Base-by-base conservation (phyloP, 108 stramenopile species). In the Seminavis robusta region DNA sequence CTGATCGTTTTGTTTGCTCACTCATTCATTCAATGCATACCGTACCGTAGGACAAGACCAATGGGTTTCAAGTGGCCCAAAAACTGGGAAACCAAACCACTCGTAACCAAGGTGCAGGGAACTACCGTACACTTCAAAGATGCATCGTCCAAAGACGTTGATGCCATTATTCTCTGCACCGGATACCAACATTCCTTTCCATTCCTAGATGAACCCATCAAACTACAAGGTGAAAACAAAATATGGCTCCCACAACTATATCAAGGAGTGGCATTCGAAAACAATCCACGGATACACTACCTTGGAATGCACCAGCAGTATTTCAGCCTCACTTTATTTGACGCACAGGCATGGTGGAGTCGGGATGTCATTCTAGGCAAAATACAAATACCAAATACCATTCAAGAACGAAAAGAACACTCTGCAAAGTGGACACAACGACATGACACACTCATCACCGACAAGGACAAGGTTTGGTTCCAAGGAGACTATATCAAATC, bases 261-360 rank as follows among this genome's bases (percentile, higher is more conserved):
- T 29, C 26, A 42, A 29, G 59, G 59, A 8, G 41, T 60, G 31
- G 44, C 30, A 15, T 60, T 23, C 15, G n/a, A 47, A 7, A 19
- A 24, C 59, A 60, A 60, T 47, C 59, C 59, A 16, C 44, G 46
- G 15, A 10, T 60, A 15, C 32, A 47, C 11, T 60, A 60, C 20
- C 13, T 60, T 9, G 59, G 43, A 4, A 60, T 60, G 59, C 59
- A 60, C 47, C 24, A 60, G 27, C 59, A 60, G 24, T 60, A 21
- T 21, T 47, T 32, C 45, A 60, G 45, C 46, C 47, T 60, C 23
- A 42, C 16, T 30, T 47, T 60, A 46, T 60, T 60, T 28, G 59
- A 60, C 44, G 59, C 59, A 21, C 59, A 60, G 23, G 39, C 38
- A 11, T 60, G 39, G 36, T 60, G 26, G 23, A 46, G 24, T 13